Evolutionary conservation across 192 early-diverging fungal species (phyloP).

Genomic region (Haplosporangium gracile): DNA sequence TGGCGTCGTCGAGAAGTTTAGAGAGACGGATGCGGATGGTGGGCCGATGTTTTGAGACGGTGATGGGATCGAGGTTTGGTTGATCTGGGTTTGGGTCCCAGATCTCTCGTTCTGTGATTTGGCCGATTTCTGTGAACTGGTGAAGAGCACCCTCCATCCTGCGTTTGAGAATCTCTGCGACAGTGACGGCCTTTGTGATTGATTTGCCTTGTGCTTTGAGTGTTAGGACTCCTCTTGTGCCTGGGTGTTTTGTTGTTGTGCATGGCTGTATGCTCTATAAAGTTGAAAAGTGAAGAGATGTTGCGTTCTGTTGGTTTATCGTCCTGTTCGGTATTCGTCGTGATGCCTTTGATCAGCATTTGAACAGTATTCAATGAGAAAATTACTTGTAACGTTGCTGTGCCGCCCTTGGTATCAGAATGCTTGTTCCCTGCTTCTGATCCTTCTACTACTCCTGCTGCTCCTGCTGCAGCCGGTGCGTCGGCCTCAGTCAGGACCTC

Average conservation of each 20-base stretch:
- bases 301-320: conserved; percentile 7
- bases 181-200: conserved; percentile 74
- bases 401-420: not conserved
- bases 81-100: conserved; percentile 50
- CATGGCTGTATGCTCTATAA: too few species aligned
- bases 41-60: conserved; percentile 40
- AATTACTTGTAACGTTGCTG: not conserved
- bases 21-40: conserved; percentile 48
- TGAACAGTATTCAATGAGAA: not conserved
- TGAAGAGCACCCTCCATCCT: conserved; percentile 62
- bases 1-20: not conserved
- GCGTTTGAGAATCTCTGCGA: conserved; percentile 77
- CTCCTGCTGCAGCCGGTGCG: not conserved
- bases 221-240: conserved; percentile 32
- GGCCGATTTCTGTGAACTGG: conserved; percentile 69
- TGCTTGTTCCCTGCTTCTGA: not conserved
- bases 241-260: conserved; percentile 2
- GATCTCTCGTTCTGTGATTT: conserved; percentile 45
- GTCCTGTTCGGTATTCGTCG: not conserved
- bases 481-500: conserved; percentile 38
- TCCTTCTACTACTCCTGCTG: not conserved
- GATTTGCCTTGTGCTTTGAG: conserved; percentile 61
- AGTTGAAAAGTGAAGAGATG: conserved; percentile 10
- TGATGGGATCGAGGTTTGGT: conserved; percentile 41
- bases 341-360: not conserved